Percentiles rank a stretch among this genome's conserved stretches.
These are phyloP conservation scores for Rhodotorula kratochvilovae DNA, from an alignment of 768 basidiomycete species.

Conservation along the genomic window DNA sequence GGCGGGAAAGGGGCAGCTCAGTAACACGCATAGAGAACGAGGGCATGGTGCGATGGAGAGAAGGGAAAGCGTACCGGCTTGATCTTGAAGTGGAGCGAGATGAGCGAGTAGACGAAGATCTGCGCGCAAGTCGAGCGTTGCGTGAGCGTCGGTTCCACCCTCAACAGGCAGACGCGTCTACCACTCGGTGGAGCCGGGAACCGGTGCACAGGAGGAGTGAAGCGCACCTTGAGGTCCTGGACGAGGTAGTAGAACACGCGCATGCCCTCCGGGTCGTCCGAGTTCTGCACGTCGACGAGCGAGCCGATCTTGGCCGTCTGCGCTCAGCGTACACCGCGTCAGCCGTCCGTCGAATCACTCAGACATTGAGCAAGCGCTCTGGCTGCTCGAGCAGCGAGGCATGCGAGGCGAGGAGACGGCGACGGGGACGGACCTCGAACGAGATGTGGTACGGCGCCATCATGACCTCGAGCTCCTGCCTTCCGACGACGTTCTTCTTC, in stretches of 20 bases:
- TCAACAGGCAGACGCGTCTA: too few species aligned
- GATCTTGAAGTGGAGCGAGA: slow-evolving; percentile 99
- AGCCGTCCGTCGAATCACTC: background rate
- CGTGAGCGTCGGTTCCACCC: background rate
- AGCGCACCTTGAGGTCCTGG: slow-evolving; percentile 83
- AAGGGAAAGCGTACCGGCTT: slow-evolving; percentile 67
- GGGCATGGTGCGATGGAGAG: too few species aligned
- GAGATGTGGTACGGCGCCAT: slow-evolving; percentile 92
- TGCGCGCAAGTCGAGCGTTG: slow-evolving; percentile 46
- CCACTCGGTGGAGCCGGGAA: too few species aligned
- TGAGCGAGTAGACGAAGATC: slow-evolving; percentile 97
- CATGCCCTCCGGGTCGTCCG: slow-evolving; percentile 93
- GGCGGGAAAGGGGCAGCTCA: background rate
- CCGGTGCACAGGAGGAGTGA: slow-evolving; percentile 10
- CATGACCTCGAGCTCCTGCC: slow-evolving; percentile 94
- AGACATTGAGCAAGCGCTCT: too few species aligned
- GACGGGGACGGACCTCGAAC: slow-evolving; percentile 68
- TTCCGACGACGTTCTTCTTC: slow-evolving; percentile 97
- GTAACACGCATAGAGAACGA: background rate
- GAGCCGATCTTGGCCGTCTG: slow-evolving; percentile 98
- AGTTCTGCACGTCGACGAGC: slow-evolving; percentile 91
- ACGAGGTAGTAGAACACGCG: slow-evolving; percentile 98
- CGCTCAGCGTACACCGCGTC: slow-evolving; percentile 3
- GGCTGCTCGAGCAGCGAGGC: too few species aligned
- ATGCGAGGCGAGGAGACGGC: background rate